A percentile compares a stretch with the other conserved stretches of the same genome.
Evolutionary conservation across 2,329 filamentous ascomycete species (phyloP).

Genomic region (Ramularia endophylla): DNA sequence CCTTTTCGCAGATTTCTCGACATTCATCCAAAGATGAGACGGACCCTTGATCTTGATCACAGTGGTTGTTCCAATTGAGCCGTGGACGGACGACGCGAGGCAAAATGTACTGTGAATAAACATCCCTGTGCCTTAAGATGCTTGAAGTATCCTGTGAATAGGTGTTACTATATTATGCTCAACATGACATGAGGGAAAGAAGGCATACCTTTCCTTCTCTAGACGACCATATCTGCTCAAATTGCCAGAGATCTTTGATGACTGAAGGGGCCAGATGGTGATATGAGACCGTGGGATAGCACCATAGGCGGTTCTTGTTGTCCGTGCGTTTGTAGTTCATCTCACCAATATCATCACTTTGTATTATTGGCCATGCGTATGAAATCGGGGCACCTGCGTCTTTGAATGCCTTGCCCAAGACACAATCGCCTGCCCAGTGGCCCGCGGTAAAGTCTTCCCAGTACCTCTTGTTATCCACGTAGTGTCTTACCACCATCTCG

Average conservation of each 20-base stretch:
- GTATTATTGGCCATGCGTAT: slow-evolving; percentile 24
- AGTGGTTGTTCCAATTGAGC: slow-evolving; percentile 23
- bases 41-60: slow-evolving; percentile 12
- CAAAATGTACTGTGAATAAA: slow-evolving; percentile 19
- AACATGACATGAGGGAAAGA: neutral
- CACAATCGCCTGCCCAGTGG: slow-evolving; percentile 27
- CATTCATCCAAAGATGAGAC: slow-evolving; percentile 17
- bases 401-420: slow-evolving; percentile 23
- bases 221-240: slow-evolving; percentile 21
- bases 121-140: slow-evolving; percentile 18
- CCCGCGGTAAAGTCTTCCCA: slow-evolving; percentile 21
- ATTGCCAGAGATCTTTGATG: slow-evolving; percentile 20
- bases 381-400: slow-evolving; percentile 20
- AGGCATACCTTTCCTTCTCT: slow-evolving; percentile 11
- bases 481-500: slow-evolving; percentile 30
- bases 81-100: slow-evolving; percentile 15
- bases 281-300: slow-evolving; percentile 21
- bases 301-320: slow-evolving; percentile 21
- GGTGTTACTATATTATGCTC: no score
- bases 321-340: slow-evolving; percentile 20
- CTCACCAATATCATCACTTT: slow-evolving; percentile 20
- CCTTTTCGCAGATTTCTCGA: slow-evolving; percentile 12
- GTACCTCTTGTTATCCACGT: slow-evolving; percentile 33
- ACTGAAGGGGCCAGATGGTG: slow-evolving; percentile 20
- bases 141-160: slow-evolving; percentile 5